Conservation (phyloP, 2,329 filamentous ascomycete genomes). For the Pyrenophora tritici-repentis region DNA sequence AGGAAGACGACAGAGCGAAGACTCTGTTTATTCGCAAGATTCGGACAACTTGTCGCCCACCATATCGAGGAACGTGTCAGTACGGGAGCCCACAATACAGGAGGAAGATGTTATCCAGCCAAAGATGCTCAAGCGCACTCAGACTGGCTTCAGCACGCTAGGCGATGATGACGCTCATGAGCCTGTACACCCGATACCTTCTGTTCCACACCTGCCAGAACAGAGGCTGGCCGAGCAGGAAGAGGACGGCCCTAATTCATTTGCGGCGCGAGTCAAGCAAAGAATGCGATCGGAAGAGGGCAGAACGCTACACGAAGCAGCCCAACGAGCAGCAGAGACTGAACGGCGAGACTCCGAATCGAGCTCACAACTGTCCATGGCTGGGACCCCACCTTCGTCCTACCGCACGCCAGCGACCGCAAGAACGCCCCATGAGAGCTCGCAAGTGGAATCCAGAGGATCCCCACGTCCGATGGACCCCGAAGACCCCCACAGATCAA, state of each 20-base stretch:
- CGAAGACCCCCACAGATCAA: slow-evolving; percentile 39
- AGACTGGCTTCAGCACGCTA: slow-evolving; percentile 57
- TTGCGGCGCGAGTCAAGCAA: slow-evolving; percentile 54
- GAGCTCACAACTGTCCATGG: slow-evolving; percentile 29
- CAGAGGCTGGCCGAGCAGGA: slow-evolving; percentile 24
- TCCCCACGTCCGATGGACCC: slow-evolving; percentile 24
- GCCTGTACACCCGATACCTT: slow-evolving; percentile 54
- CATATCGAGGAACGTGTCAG: slow-evolving; percentile 27
- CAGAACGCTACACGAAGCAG: slow-evolving; percentile 53
- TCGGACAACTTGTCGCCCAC: slow-evolving; percentile 36
- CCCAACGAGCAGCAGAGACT: slow-evolving; percentile 31
- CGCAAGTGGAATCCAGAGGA: slow-evolving; percentile 13
- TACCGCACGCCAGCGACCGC: slow-evolving; percentile 22
- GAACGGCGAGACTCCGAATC: slow-evolving; percentile 37
- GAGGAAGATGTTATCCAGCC: slow-evolving; percentile 59
- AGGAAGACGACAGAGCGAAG: slow-evolving; percentile 33
- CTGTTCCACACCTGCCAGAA: slow-evolving; percentile 38
- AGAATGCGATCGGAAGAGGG: slow-evolving; percentile 60
- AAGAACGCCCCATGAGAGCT: slow-evolving; percentile 29
- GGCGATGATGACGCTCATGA: slow-evolving; percentile 25
- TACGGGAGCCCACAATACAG: slow-evolving; percentile 38
- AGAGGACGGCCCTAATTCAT: slow-evolving; percentile 47
- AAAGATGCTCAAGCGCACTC: slow-evolving; percentile 60
- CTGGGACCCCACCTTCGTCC: slow-evolving; percentile 35
- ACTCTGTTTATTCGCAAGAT: slow-evolving; percentile 40